Evolutionary conservation across 2,329 filamentous ascomycete species (phyloP).

Genomic region (Helminthosporium solani): DNA sequence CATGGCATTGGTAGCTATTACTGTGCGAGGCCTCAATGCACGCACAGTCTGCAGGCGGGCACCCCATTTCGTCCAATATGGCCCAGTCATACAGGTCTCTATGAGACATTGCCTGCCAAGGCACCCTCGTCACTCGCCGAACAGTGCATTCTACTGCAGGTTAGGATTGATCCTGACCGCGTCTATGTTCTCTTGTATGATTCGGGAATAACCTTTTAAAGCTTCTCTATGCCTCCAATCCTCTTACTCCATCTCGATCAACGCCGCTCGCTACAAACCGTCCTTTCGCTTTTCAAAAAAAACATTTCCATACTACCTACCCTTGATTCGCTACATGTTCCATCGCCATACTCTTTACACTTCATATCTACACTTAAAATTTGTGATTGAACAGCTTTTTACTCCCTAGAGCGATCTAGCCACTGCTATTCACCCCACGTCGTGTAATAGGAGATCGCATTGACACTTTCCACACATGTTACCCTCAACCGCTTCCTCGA

Average conservation of each 20-base stretch:
- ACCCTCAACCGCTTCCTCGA: constrained; percentile 12
- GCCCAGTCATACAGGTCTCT: constrained; percentile 11
- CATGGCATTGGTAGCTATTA: constrained; percentile 19
- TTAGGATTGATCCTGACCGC: constrained; percentile 1
- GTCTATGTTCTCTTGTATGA: constrained; percentile 4
- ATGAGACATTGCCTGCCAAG: constrained; percentile 20
- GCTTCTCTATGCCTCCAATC: constrained; percentile 10
- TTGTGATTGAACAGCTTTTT: not conserved
- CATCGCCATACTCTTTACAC: not conserved
- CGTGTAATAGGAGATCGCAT: not conserved
- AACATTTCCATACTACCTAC: not conserved
- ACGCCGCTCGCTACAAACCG: constrained; percentile 1
- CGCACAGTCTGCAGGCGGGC: constrained; percentile 23
- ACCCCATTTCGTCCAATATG: constrained; percentile 12
- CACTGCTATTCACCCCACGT: too few species aligned
- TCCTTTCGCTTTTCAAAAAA: constrained; percentile 1
- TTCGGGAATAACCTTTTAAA: constrained; percentile 16
- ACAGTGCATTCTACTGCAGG: constrained; percentile 6
- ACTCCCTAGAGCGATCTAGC: not conserved
- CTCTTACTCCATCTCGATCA: constrained; percentile 7
- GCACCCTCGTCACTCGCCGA: constrained; percentile 9
- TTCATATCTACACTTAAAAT: not conserved
- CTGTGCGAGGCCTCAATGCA: constrained; percentile 26
- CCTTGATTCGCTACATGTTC: not conserved
- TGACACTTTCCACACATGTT: constrained; percentile 1